Evolutionary conservation across 371 early-diverging fungal species (phyloP).

Genomic region (Rhizopus arrhizus): DNA sequence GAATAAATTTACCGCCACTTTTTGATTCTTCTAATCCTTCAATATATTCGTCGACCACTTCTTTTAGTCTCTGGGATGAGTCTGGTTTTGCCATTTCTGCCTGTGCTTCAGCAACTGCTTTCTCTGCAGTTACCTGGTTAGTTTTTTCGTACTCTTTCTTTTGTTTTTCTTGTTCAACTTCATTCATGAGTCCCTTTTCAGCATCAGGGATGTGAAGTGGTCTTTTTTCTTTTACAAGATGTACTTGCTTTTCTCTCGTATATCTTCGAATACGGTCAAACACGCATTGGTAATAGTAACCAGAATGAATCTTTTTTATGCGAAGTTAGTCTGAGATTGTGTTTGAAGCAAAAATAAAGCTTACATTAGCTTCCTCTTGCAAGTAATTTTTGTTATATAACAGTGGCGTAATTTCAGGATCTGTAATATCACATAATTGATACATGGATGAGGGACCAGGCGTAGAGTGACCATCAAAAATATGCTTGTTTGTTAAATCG

Average conservation of each 20-base stretch:
- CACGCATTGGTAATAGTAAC: slow-evolving; percentile 36
- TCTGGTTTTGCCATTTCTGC: slow-evolving; percentile 7
- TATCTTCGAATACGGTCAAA: slow-evolving; percentile 13
- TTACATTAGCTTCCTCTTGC: slow-evolving; percentile 7
- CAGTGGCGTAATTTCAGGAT: slow-evolving; percentile 24
- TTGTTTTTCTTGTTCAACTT: slow-evolving; percentile 26
- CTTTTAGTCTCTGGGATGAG: slow-evolving; percentile 11
- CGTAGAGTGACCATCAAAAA: slow-evolving; percentile 23
- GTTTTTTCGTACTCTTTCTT: background rate
- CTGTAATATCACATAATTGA: slow-evolving; percentile 34
- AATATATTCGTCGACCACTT: slow-evolving; percentile 31
- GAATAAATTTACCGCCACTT: slow-evolving; percentile 57
- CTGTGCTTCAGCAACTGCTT: slow-evolving; percentile 9
- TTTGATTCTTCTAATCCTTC: slow-evolving; percentile 9
- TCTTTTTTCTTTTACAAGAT: background rate
- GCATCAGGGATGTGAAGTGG: slow-evolving; percentile 2
- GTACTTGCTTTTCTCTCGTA: slow-evolving; percentile 10
- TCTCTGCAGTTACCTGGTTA: background rate
- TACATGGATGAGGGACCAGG: slow-evolving; percentile 2
- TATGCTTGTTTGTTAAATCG: background rate
- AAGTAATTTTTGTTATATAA: slow-evolving; percentile 18
- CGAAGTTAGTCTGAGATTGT: background rate
- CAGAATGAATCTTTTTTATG: slow-evolving; percentile 4
- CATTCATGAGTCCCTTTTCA: slow-evolving; percentile 25
- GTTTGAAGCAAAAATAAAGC: background rate